phyloP scores from a whole-genome alignment of 495 filamentous ascomycete genomes.

The Penicillium pulvis region DNA sequence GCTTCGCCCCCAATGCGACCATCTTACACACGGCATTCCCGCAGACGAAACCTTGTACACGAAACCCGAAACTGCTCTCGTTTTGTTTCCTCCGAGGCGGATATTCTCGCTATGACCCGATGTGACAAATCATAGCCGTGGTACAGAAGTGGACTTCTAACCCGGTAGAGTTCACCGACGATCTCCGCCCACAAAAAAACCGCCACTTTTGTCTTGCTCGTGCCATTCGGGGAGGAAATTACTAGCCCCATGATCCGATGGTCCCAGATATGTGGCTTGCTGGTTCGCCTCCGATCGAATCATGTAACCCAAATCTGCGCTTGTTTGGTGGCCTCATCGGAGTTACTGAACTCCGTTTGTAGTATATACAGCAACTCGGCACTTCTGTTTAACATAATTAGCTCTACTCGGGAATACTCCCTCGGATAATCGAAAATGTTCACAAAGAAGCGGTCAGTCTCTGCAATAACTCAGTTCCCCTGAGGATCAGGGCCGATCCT shows the following conservation, averaged over 20 bases:
- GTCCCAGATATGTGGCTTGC: slow-evolving; percentile 1
- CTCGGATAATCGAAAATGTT: too few relatives aligned
- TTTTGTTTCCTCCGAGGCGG: too few relatives aligned
- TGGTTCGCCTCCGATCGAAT: neutral
- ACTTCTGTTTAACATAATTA: neutral
- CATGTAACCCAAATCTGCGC: neutral
- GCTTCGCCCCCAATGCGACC: neutral
- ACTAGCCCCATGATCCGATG: neutral
- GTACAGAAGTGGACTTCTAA: neutral
- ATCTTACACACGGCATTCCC: too few relatives aligned
- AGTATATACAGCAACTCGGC: neutral
- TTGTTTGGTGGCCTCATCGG: neutral
- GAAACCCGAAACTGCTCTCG: too few relatives aligned
- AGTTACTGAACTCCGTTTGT: neutral
- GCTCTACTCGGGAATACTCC: neutral
- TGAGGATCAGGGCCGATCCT: slow-evolving; percentile 1
- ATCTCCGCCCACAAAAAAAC: slow-evolving; percentile 1
- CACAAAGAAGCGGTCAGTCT: slow-evolving; percentile 1
- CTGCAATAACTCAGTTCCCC: neutral
- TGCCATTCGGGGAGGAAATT: neutral
- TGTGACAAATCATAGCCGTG: neutral
- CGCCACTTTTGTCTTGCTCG: neutral
- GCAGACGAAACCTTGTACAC: neutral
- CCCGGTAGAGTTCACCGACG: slow-evolving; percentile 6
- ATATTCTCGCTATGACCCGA: neutral